A percentile compares a stretch with the other conserved stretches of the same genome.
Conservation (phyloP, 345 rosid genomes). For the Excoecaria agallocha region DNA sequence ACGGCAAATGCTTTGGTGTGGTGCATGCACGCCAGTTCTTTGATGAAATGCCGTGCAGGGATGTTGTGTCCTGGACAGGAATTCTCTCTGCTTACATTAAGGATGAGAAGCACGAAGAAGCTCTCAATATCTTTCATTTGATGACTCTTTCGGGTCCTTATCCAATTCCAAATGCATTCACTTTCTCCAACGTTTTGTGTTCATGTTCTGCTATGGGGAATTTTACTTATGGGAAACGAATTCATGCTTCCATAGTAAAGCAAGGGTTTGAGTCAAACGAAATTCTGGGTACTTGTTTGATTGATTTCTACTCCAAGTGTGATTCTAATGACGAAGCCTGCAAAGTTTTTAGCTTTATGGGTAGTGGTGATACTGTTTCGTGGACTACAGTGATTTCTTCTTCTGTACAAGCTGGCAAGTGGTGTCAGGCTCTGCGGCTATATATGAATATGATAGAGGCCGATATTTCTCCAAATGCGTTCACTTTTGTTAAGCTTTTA, state of each 20-base stretch:
- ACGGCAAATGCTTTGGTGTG: conserved; percentile 38
- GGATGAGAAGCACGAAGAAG: conserved; percentile 37
- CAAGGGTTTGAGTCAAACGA: conserved; percentile 50
- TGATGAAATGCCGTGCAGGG: conserved; percentile 66
- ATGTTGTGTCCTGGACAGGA: conserved; percentile 68
- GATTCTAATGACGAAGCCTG: conserved; percentile 39
- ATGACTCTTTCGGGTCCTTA: conserved; percentile 42
- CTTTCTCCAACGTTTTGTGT: conserved; percentile 53
- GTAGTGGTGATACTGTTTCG: conserved; percentile 47
- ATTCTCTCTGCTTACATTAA: conserved; percentile 48
- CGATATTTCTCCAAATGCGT: conserved; percentile 53
- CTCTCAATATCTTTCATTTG: conserved; percentile 39
- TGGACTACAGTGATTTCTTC: conserved; percentile 72
- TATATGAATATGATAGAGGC: conserved; percentile 50
- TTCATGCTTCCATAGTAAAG: conserved; percentile 51
- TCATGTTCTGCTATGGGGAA: conserved; percentile 51
- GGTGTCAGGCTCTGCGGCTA: conserved; percentile 46
- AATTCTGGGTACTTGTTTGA: conserved; percentile 42
- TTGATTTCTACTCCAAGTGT: conserved; percentile 58
- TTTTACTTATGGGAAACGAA: conserved; percentile 35
- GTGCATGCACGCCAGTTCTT: conserved; percentile 51
- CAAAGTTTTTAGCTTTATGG: conserved; percentile 39
- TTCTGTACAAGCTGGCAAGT: conserved; percentile 40
- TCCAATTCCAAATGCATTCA: conserved; percentile 62
- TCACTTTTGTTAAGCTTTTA: conserved; percentile 59